Conservation (phyloP, 2,329 filamentous ascomycete species). For the Phialophora macrospora region DNA sequence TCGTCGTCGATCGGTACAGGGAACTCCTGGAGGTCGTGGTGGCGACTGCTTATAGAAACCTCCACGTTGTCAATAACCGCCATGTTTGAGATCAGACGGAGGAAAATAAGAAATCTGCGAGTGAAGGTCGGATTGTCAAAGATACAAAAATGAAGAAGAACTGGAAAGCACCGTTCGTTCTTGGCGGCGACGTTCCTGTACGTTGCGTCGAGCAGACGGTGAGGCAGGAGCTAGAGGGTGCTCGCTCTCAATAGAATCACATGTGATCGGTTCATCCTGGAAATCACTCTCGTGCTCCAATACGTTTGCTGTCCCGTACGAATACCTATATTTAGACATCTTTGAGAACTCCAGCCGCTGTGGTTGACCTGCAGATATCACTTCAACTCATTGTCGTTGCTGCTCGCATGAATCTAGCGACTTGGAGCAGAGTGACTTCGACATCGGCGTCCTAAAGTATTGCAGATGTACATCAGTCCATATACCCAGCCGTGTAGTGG, state of each 20-base stretch:
- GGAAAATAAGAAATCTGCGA: background rate
- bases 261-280: background rate
- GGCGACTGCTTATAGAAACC: constrained; percentile 13
- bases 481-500: too few relatives aligned
- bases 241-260: too few relatives aligned
- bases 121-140: background rate
- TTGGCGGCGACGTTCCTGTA: background rate
- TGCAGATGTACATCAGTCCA: too few relatives aligned
- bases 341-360: background rate
- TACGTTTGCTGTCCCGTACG: background rate
- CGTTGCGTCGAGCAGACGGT: background rate
- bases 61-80: constrained; percentile 23
- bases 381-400: background rate
- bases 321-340: background rate
- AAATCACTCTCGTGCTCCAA: background rate
- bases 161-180: background rate
- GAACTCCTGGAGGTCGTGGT: constrained; percentile 6
- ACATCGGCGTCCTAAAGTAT: too few relatives aligned
- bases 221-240: background rate
- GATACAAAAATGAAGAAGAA: background rate
- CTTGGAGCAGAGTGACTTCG: too few relatives aligned
- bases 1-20: background rate
- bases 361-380: background rate
- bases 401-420: too few relatives aligned
- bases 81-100: constrained; percentile 8